Evolutionary conservation across 73 alveolate genomes (phyloP), one percentile per base, ranked within the genome.

Genomic region (Paramecium primaurelia): DNA sequence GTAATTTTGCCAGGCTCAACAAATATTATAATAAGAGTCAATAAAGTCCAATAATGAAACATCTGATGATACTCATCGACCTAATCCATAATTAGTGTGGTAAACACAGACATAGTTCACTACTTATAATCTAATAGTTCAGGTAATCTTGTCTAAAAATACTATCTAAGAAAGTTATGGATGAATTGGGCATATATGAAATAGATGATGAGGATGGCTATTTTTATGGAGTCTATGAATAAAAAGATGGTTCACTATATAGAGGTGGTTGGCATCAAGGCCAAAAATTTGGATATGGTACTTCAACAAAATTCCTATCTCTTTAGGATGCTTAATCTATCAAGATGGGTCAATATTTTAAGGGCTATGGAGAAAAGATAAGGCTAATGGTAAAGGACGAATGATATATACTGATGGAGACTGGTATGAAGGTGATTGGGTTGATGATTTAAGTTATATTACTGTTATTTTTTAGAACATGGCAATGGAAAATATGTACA

Each of bases 351-450:
- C 91, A 37, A 37, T 86, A 38, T 92, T 37, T 87, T 71, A 92
- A 59, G 95, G 95, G 0, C 45, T 12, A 20, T 92, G 94, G 94
- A 73, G 49, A 59, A 86, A 54, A n/a, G 86, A 92, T 60, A 37
- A 38, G 36, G 95, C 95, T 1, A 92, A 86, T 36, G 94, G 94
- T 16, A 86, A 71, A 59, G 95, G 95, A 37, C 38, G 91, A 88
- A 77, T 92, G 47, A 83, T 86, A 7, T 92, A 92, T 68, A 28
- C 85, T 14, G 94, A 92, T 26, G 95, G 95, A 8, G 95, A 92
- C 44, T 86, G 73, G 37, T 92, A 92, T 42, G 95, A 92, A 86
- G 95, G 95, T 0, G 93, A 92, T 25, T 92, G 95, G 95, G 71
- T 45, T 28, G 95, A 92, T 51, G 95, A 87, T 59, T 54, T 75